These are phyloP conservation scores for Tulasnella sp. DNA, from an alignment of 768 basidiomycete genomes.

Conservation along the genomic window DNA sequence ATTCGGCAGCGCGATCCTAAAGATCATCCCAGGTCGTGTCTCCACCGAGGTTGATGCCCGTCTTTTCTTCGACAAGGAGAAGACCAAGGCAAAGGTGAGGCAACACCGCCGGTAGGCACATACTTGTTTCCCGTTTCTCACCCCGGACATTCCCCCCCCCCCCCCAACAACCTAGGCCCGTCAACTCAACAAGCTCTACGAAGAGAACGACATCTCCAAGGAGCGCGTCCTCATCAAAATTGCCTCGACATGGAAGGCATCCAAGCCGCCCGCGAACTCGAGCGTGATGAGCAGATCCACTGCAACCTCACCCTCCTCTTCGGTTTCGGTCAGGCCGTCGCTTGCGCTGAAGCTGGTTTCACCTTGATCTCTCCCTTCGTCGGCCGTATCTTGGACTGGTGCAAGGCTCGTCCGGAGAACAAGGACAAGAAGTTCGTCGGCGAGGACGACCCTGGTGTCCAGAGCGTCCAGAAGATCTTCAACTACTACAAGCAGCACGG, in stretches of 20 bases:
- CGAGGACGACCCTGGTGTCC: conserved; percentile 91
- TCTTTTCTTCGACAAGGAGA: conserved; percentile 93
- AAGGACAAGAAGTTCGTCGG: conserved; percentile 82
- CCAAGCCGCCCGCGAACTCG: conserved; percentile 95
- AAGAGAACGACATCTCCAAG: conserved; percentile 84
- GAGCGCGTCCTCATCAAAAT: conserved; percentile 99
- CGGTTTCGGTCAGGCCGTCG: conserved; percentile 97
- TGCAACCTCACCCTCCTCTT: conserved; percentile 99
- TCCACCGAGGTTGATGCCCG: conserved; percentile 99
- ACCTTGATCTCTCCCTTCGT: conserved; percentile 99
- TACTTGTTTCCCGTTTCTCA: neutral
- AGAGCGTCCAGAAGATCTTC: conserved; percentile 94
- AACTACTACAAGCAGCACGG: conserved; percentile 99
- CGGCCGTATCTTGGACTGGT: conserved; percentile 98
- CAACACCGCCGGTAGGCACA: no score
- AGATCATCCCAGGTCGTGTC: conserved; percentile 95
- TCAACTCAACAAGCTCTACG: conserved; percentile 85
- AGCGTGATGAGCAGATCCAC: conserved; percentile 88
- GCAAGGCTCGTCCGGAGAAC: conserved; percentile 65
- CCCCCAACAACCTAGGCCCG: conserved; percentile 50
- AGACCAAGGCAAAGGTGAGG: conserved; percentile 75
- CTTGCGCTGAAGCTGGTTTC: conserved; percentile 96
- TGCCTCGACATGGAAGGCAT: conserved; percentile 99
- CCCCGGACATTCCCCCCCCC: neutral
- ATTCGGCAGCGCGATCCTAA: conserved; percentile 91